Evolutionary conservation across 2,329 filamentous ascomycete genomes (phyloP).

Genomic region (Penicillium sp.): DNA sequence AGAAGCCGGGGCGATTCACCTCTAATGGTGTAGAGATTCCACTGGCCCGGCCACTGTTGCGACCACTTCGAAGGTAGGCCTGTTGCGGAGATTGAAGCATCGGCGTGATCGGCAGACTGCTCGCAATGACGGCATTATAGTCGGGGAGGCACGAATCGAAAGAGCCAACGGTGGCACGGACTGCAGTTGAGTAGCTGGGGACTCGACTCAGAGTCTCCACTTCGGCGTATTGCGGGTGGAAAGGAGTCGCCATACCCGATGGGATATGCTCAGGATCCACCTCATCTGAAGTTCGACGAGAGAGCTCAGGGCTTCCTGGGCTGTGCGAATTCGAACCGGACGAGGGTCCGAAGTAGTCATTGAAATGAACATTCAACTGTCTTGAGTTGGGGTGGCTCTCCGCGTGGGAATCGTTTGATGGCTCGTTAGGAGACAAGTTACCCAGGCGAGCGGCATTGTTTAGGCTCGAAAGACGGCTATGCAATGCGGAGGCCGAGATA

Average conservation of each 20-base stretch:
- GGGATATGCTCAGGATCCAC: constrained; percentile 46
- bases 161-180: constrained; percentile 62
- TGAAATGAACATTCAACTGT: constrained; percentile 26
- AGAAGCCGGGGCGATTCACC: constrained; percentile 27
- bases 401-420: constrained; percentile 12
- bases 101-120: constrained; percentile 25
- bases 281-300: constrained; percentile 50
- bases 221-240: constrained; percentile 51
- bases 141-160: constrained; percentile 60
- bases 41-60: constrained; percentile 32
- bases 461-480: constrained; percentile 64
- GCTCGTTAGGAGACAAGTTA: constrained; percentile 23
- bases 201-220: constrained; percentile 69
- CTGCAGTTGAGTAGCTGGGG: constrained; percentile 74
- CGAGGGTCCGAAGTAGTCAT: constrained; percentile 35
- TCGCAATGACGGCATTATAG: constrained; percentile 59
- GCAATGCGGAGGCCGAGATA: constrained; percentile 66
- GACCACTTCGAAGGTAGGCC: constrained; percentile 39
- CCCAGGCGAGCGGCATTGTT: constrained; percentile 34
- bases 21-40: constrained; percentile 31
- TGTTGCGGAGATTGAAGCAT: constrained; percentile 39
- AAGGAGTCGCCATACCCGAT: constrained; percentile 45
- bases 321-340: constrained; percentile 36
- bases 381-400: constrained; percentile 25
- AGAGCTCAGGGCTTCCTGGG: constrained; percentile 38